phyloP scores from a whole-genome alignment of 2,329 filamentous ascomycete species.

The Trichoderma lentiforme region DNA sequence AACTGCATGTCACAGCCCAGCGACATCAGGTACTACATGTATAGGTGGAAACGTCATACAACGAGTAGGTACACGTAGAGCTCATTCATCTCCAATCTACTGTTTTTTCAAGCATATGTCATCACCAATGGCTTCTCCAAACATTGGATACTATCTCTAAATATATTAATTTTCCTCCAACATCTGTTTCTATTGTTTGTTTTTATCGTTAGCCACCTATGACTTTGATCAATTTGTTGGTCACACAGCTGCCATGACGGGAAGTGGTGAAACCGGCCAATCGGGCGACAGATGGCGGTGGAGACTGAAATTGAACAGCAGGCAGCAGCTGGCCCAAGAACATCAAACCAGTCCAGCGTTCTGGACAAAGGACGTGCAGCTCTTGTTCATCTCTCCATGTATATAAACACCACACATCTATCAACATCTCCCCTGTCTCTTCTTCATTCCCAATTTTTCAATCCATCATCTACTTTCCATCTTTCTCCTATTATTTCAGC shows the following conservation, averaged over 20 bases:
- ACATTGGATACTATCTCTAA: not conserved
- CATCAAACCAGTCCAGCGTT: not conserved
- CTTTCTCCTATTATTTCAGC: not conserved
- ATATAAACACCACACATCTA: not conserved
- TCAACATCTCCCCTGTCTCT: not conserved
- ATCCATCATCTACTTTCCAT: not conserved
- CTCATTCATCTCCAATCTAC: not conserved
- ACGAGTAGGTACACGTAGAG: not conserved
- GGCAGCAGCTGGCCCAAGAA: not conserved
- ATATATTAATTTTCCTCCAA: not conserved
- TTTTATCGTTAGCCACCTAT: not conserved
- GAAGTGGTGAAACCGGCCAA: not conserved
- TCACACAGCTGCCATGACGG: not conserved
- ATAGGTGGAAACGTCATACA: not conserved
- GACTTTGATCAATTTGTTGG: not conserved
- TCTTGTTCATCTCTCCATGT: not conserved
- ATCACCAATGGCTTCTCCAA: not conserved
- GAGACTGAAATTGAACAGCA: not conserved
- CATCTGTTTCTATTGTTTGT: not conserved
- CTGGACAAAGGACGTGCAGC: not conserved
- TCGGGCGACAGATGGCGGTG: not conserved
- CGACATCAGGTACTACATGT: not conserved
- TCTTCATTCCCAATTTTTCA: not conserved
- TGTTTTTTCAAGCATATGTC: not conserved
- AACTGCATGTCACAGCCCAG: not conserved